phyloP scores from a whole-genome alignment of 1,139 yeast species.

The Saccharomyces hybrid region DNA sequence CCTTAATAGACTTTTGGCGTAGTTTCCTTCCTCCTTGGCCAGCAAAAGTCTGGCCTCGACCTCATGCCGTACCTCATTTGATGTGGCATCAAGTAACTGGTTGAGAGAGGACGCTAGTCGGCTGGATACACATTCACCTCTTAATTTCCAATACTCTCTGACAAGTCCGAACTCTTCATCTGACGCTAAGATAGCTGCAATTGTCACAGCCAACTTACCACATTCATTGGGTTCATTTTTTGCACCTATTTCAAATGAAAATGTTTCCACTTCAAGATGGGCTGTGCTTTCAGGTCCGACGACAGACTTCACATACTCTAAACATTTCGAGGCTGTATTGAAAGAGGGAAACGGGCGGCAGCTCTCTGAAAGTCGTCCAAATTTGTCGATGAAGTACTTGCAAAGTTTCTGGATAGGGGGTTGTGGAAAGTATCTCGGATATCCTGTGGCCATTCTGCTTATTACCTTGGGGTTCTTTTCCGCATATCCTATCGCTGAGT shows the following conservation, averaged over 20 bases:
- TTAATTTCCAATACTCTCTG: slow-evolving; percentile 90
- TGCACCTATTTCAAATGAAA: slow-evolving; percentile 61
- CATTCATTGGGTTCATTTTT: slow-evolving; percentile 66
- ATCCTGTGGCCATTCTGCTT: slow-evolving; percentile 72
- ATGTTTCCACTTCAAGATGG: slow-evolving; percentile 37
- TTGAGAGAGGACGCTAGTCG: slow-evolving; percentile 46
- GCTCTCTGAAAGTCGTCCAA: slow-evolving; percentile 62
- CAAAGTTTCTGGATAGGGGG: slow-evolving; percentile 57
- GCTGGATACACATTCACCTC: slow-evolving; percentile 92
- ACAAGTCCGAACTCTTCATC: slow-evolving; percentile 48
- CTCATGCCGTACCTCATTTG: slow-evolving; percentile 21
- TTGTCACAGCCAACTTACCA: slow-evolving; percentile 29
- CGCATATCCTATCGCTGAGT: slow-evolving; percentile 78
- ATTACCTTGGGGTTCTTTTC: slow-evolving; percentile 83
- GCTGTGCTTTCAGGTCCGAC: slow-evolving; percentile 27
- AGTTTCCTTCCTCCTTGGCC: slow-evolving; percentile 67
- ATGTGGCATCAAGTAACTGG: slow-evolving; percentile 3
- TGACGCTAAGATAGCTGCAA: slow-evolving; percentile 68
- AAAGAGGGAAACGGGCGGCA: slow-evolving; percentile 71
- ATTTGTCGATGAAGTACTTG: slow-evolving; percentile 41
- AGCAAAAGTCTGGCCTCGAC: slow-evolving; percentile 35
- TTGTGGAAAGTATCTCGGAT: slow-evolving; percentile 84
- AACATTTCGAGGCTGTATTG: slow-evolving; percentile 71
- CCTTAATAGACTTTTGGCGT: slow-evolving; percentile 67
- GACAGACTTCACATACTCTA: slow-evolving; percentile 58